Evolutionary conservation across 371 early-diverging fungal genomes (phyloP), one percentile per base, ranked within the genome.

Genomic region (Parasitella parasitica): DNA sequence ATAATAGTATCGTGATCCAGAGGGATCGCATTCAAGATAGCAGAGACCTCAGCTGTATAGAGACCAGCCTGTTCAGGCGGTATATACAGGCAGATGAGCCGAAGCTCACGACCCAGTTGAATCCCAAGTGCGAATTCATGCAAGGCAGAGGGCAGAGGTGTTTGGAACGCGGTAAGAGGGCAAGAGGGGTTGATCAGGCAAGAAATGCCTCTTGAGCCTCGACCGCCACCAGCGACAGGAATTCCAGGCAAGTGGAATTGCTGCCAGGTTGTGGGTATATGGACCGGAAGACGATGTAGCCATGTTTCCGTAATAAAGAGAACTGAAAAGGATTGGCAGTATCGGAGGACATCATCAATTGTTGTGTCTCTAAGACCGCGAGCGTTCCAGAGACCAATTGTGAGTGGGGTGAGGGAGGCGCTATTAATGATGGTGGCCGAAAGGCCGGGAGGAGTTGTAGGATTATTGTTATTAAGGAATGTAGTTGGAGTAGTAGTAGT

Each of bases 1-100:
- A 67, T 58, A 11, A 67, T 54, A 0, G 62, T 61, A 15, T 54
- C 39, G 0, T 15, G n/a, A 16, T 20, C 11, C 28, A 54, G 16
- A 12, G 54, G 65, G n/a, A 65, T 52, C 5, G 54, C 43, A 13
- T 55, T 16, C 8, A 66, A 54, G 9, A 57, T 26, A 3, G 7
- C 26, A 3, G 58, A 11, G 12, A 50, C 49, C 20, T 52, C 49
- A 20, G 32, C 36, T 22, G 34, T 18, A 61, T 22, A 34, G 49
- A 49, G 30, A 5, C 30, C 30, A 30, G 3, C 30, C 8, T 30
- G 30, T 8, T 30, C 30, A 15, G 66, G 66, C 8, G 70, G 62
- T 3, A 70, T 26, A 27, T 66, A 70, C 3, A 54, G 28, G 26
- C 63, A 70, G 11, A 36, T 49, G 12, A 64, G 16, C 6, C 27